Conservation (phyloP, 192 early-diverging fungal species). For the Borealophlyctis nickersoniae region DNA sequence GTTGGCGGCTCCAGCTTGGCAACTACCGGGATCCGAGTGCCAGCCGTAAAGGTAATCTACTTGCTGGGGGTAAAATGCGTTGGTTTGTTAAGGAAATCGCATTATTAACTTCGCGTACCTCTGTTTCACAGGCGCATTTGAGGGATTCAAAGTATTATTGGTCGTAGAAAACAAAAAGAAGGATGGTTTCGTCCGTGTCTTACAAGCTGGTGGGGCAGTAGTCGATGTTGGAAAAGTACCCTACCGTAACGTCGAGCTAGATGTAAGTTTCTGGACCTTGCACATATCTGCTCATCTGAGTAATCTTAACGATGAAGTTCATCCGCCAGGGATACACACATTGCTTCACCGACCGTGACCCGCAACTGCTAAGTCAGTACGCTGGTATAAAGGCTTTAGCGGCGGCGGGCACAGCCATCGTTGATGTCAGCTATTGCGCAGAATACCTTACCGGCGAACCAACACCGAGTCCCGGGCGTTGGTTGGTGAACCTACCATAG, state of each 20-base stretch:
- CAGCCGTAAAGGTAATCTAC: neutral
- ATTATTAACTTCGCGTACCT: neutral
- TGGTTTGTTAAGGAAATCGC: constrained; percentile 13
- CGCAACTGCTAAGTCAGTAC: neutral
- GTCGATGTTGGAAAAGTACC: constrained; percentile 14
- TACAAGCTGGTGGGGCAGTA: constrained; percentile 32
- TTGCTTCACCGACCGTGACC: constrained; percentile 15
- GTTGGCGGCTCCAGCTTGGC: constrained; percentile 32
- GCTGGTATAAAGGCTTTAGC: constrained; percentile 8
- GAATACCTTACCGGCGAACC: constrained; percentile 16
- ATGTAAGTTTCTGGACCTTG: neutral
- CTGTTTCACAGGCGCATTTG: constrained; percentile 10
- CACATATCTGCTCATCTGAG: no score
- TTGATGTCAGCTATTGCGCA: constrained; percentile 21
- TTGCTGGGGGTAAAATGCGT: neutral
- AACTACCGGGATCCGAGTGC: constrained; percentile 26
- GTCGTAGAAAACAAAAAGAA: constrained; percentile 25
- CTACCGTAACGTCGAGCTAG: neutral
- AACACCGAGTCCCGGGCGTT: neutral
- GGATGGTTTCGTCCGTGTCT: constrained; percentile 28
- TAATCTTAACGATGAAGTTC: neutral
- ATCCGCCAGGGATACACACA: neutral
- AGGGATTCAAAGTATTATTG: constrained; percentile 33
- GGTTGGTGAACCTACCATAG: no score
- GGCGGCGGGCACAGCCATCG: neutral